A percentile compares a stretch with the other conserved stretches of the same genome.
Conservation (phyloP, 2,329 filamentous ascomycete genomes). For the Hypomyces perniciosus region DNA sequence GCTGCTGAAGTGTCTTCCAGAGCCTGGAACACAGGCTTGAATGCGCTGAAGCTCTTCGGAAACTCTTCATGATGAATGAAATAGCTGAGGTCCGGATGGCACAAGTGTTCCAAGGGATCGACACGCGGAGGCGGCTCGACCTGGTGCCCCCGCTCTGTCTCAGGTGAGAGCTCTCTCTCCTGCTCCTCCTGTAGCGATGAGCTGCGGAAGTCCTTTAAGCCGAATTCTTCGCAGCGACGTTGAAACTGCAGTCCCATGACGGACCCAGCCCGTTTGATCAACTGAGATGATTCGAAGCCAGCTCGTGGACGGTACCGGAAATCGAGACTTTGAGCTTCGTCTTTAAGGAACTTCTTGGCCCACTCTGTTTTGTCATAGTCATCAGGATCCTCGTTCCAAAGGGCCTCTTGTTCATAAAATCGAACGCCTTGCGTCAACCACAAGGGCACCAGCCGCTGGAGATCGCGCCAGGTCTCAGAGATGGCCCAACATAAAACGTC, state of each 20-base stretch:
- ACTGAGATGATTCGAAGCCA: too few species aligned
- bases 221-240: not conserved
- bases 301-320: constrained; percentile 36
- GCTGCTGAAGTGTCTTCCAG: constrained; percentile 17
- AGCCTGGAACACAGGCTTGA: constrained; percentile 15
- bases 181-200: constrained; percentile 50
- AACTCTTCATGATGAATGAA: too few species aligned
- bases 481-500: constrained; percentile 58
- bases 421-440: constrained; percentile 57
- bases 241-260: too few species aligned
- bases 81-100: constrained; percentile 37
- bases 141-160: constrained; percentile 55
- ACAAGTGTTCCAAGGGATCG: constrained; percentile 31
- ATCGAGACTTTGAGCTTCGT: constrained; percentile 47
- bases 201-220: not conserved
- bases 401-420: constrained; percentile 35
- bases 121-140: constrained; percentile 38
- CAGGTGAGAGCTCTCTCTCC: constrained; percentile 60
- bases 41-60: not conserved
- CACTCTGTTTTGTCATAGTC: constrained; percentile 6
- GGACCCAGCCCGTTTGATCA: too few species aligned
- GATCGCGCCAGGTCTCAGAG: constrained; percentile 47
- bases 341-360: constrained; percentile 46
- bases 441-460: constrained; percentile 44
- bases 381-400: constrained; percentile 25